Evolutionary conservation across 1,284 basidiomycete genomes (phyloP), one percentile per base, ranked within the genome.

Genomic region (Moniliella sp.): DNA sequence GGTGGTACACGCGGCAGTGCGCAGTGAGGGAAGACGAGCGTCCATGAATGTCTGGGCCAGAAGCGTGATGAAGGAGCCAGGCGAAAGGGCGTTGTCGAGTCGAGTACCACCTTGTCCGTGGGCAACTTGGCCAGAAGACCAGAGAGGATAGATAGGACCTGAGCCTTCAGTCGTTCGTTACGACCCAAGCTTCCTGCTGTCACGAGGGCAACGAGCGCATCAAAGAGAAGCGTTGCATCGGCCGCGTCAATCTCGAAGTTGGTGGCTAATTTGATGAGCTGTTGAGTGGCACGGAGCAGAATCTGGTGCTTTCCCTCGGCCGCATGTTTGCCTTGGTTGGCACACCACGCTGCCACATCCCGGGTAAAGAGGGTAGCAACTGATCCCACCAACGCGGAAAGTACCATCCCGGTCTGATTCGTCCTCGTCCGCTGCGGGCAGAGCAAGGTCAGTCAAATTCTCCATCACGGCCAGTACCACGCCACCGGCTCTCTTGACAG

Each of bases 401-500:
- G n/a, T n/a, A n/a, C n/a, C n/a, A n/a, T n/a, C n/a, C n/a, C n/a
- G n/a, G n/a, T n/a, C n/a, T n/a, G n/a, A n/a, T n/a, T n/a, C n/a
- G n/a, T n/a, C n/a, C n/a, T n/a, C n/a, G n/a, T n/a, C n/a, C n/a
- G n/a, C n/a, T n/a, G n/a, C n/a, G n/a, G n/a, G n/a, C n/a, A n/a
- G n/a, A 7, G 21, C 21, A 23, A 23, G 21, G n/a, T 23, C 8
- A 7, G 21, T n/a, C 8, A 23, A 7, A n/a, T 23, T 23, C 33
- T 88, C 80, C 26, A 86, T 66, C 35, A 91, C 75, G 50, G 93
- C 86, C 45, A 93, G 78, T 5, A 94, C 69, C 32, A 72, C 71
- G 91, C 67, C 9, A 93, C 82, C 0, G 72, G 63, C 0, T 82
- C 74, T n/a, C 62, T 94, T 93, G 59, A 93, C 83, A 42, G 76